Base-by-base conservation (phyloP, 2,329 filamentous ascomycete species). In the Macrophomina pseudophaseolina region DNA sequence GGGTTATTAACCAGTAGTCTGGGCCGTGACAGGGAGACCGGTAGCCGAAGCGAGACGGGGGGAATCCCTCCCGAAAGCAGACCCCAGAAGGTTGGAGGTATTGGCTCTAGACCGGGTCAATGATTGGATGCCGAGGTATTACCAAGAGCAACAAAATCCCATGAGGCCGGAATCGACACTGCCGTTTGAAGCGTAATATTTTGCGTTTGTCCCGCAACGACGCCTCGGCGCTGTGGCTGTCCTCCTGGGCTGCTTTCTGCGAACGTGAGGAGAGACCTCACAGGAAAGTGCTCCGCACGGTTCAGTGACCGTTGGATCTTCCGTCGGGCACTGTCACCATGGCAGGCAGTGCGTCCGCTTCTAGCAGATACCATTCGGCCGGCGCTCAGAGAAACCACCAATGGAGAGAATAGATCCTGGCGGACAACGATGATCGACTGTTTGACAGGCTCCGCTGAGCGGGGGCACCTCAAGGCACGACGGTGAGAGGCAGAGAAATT, bases 31-130 rank as follows among this genome's bases (percentile, higher is more conserved):
- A 46, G 23, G 56, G 56, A 28, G 40, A 46, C 28, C 23, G n/a
- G 1, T 44, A 60, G 28, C 56, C 56, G 56, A 60, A n/a, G 56
- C 30, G 40, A 60, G 28, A 28, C 56, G 56, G 56, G 42, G 40
- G 56, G 42, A 28, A 60, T 46, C 40, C 56, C 46, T 60, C 40
- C 40, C 56, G 23, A 46, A 33, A 9, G 28, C 56, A 60, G 56
- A 54, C n/a, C 16, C 16, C 6, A 28, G n/a, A 8, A 16, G 2
- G 14, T 54, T 35, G 23, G 32, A 14, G 32, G 5, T 11, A 4
- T 14, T 5, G 42, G 42, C 2, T 14, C 42, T 14, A 9, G 42
- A 44, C 5, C 16, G 5, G 42, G 1, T 18, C 42, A n/a, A 16
- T 5, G 8, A 44, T 44, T 44, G 42, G 42, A 14, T n/a, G 11